Evolutionary conservation across 495 filamentous ascomycete species (phyloP), one percentile per base, ranked within the genome.

Genomic region (Penicillium argentinense): DNA sequence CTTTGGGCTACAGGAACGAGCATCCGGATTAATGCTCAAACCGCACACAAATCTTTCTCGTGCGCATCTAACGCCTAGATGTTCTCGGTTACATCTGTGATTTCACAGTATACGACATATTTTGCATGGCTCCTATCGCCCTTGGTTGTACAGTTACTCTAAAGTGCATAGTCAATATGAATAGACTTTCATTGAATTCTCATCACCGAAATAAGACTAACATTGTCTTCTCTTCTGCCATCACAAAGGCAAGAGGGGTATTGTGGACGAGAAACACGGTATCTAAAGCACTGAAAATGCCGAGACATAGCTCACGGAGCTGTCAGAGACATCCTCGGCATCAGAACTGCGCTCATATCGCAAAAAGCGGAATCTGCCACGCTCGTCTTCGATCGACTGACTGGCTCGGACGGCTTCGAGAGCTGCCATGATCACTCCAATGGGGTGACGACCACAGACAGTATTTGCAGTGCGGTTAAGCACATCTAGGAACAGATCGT

Each of bases 391-490:
- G n/a, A n/a, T n/a, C n/a, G 65, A 51, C 39, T 43, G 47, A 23
- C 38, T 39, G 16, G 34, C 54, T 2, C 49, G 63, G 45, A 86
- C 57, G 29, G 62, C 63, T 68, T 97, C 91, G 47, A 96, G 60
- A 0, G 83, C 91, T 2, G 90, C 90, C 87, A 99, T 89, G 9
- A 95, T 78, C 9, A 99, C 85, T 0, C 95, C 91, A 54, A 99
- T 97, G 0, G 93, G 93, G 75, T 99, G 95, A 30, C 91, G 74
- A 39, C 93, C 93, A 55, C 93, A 99, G 22, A 99, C 89, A 1
- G 93, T 97, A 56, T 99, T 99, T 25, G 79, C 82, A 0, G 91
- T 97, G 27, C 75, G 69, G 26, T 78, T 68, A 28, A 97, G 66
- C 17, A 78, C 77, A 4, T 83, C 73, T 24, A 87, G 69, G 60